These are phyloP conservation scores for Yamadazyma buinensis DNA, from an alignment of 1,139 yeast genomes.

Conservation along the genomic window DNA sequence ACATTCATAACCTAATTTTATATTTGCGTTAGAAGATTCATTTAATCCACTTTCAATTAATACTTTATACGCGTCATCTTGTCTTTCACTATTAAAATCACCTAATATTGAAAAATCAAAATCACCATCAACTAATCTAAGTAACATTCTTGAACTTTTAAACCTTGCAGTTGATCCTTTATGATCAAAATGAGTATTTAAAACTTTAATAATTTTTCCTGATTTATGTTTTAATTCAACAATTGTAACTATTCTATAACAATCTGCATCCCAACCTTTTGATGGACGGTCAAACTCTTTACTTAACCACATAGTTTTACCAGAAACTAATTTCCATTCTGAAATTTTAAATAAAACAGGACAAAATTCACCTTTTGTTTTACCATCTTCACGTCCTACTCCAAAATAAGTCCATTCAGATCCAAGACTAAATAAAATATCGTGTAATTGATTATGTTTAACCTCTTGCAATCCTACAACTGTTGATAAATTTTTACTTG, in stretches of 20 bases:
- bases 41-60: conserved; percentile 20
- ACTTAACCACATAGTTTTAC: conserved; percentile 44
- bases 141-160: conserved; percentile 26
- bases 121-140: conserved; percentile 24
- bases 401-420: conserved; percentile 39
- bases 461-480: conserved; percentile 33
- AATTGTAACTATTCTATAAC: conserved; percentile 39
- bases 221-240: conserved; percentile 26
- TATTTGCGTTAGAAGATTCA: conserved; percentile 20
- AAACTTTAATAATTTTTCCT: conserved; percentile 25
- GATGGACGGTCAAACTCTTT: conserved; percentile 38
- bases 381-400: conserved; percentile 49
- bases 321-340: conserved; percentile 26
- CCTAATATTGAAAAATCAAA: conserved; percentile 29
- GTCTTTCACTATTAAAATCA: conserved; percentile 15
- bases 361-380: conserved; percentile 39
- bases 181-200: conserved; percentile 46
- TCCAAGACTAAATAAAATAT: conserved; percentile 22
- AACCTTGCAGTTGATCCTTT: conserved; percentile 36
- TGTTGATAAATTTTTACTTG: conserved; percentile 17
- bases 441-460: conserved; percentile 26
- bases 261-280: conserved; percentile 41
- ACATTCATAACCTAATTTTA: conserved; percentile 21
- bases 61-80: conserved; percentile 19
- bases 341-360: conserved; percentile 37